Evolutionary conservation across 2,329 filamentous ascomycete species (phyloP), one percentile per base, ranked within the genome.

Genomic region (Coniochaeta sp.): DNA sequence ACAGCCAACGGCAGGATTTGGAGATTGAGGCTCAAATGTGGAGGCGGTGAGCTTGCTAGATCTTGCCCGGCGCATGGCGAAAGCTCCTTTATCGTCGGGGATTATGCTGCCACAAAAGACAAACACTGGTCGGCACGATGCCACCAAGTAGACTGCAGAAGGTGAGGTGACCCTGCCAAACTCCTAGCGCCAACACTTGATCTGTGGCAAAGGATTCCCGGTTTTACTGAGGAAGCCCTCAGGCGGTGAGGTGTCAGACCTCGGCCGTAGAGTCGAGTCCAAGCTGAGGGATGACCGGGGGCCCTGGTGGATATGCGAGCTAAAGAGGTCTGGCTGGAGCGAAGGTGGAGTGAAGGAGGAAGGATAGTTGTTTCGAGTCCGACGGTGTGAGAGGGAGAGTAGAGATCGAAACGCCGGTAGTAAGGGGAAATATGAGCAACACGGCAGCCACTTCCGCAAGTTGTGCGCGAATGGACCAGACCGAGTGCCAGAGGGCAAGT

Each of bases 21-120:
- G 40, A 26, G 38, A 9, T 36, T 64, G 68, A 66, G 64, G 66
- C 64, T 67, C 64, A 62, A 62, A 62, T 58, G 60, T 59, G 54
- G 59, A 62, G 65, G 59, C 58, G 62, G 55, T 60, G 63, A 60
- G 57, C 34, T 62, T 60, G 60, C 32, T 55, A 36, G 59, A 62
- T 59, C 36, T 63, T 60, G 62, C 58, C 58, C 63, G 60, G 66
- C 57, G 66, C 68, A 69, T 69, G 64, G 67, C 66, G 67, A 62
- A 65, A 60, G 59, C 59, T 50, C 64, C 57, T 50, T 19, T 60
- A 50, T 56, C 52, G 36, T 61, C 44, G 58, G 59, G 55, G 5
- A 28, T 52, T 22, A 28, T 28, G 42, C 42, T 24, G 42, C 26
- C 47, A 7, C 47, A 6, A 40, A 24, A 26, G 42, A 47, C 42